Evolutionary conservation across 139 green algal species (phyloP).

Genomic region (Chlamydomonas sp.): DNA sequence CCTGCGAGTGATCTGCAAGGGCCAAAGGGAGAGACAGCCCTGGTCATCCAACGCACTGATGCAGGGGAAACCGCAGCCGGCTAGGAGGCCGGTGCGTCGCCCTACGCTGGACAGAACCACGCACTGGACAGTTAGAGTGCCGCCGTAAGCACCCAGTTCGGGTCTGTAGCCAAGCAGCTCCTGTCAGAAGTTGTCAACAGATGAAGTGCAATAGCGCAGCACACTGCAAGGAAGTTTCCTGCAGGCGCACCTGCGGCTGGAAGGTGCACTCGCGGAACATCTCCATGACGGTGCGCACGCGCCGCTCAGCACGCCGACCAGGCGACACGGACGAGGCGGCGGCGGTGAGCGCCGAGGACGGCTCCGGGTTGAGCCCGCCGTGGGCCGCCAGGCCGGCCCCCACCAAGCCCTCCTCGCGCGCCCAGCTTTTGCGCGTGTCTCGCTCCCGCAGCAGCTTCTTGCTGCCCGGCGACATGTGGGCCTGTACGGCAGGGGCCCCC

Average conservation of each 20-base stretch:
- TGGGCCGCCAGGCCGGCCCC: neutral
- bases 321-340: neutral
- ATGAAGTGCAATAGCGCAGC: neutral
- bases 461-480: slow-evolving; percentile 28
- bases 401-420: neutral
- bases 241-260: slow-evolving; percentile 26
- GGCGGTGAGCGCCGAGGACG: neutral
- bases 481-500: neutral
- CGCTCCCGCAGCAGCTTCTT: slow-evolving; percentile 22
- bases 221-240: neutral
- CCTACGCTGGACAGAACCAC: too few species aligned
- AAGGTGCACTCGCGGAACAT: slow-evolving; percentile 38
- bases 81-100: too few species aligned
- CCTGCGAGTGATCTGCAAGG: slow-evolving; percentile 32
- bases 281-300: slow-evolving; percentile 21
- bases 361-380: neutral
- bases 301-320: neutral
- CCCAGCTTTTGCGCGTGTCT: neutral
- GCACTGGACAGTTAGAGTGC: too few species aligned
- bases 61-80: too few species aligned
- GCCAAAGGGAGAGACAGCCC: neutral
- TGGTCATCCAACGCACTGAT: too few species aligned
- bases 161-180: neutral
- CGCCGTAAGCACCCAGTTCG: too few species aligned
- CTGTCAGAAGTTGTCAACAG: neutral